phyloP scores from a whole-genome alignment of 257 asterid species.

The Petunia axillaris region DNA sequence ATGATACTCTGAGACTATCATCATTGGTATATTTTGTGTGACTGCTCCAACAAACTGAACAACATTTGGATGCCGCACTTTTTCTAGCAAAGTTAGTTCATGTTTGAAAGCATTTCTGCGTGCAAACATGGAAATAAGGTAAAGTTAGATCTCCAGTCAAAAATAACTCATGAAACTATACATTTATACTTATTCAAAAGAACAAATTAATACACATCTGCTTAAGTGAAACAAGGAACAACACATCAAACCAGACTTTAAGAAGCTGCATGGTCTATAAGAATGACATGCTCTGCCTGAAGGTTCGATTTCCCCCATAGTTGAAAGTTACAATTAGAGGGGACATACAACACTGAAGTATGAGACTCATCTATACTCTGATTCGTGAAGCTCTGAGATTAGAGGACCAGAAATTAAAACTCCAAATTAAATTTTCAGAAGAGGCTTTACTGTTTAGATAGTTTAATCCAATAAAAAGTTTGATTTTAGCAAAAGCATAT shows the following conservation, averaged over 20 bases:
- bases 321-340: neutral
- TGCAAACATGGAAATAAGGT: constrained; percentile 1
- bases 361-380: neutral
- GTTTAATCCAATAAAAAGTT: neutral
- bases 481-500: neutral
- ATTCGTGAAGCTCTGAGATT: neutral
- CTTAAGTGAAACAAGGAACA: constrained; percentile 11
- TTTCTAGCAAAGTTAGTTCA: constrained; percentile 85
- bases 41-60: constrained; percentile 99
- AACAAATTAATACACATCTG: neutral
- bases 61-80: constrained; percentile 96
- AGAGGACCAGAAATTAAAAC: constrained; percentile 5
- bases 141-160: neutral
- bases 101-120: constrained; percentile 86
- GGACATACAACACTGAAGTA: neutral
- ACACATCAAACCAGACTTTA: constrained; percentile 16
- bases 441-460: neutral
- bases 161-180: constrained; percentile 6
- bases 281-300: neutral
- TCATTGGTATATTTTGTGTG: constrained; percentile 95
- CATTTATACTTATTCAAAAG: neutral
- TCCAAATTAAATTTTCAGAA: constrained; percentile 1
- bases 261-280: neutral
- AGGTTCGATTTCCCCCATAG: neutral
- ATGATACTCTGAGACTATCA: constrained; percentile 88